phyloP scores from a whole-genome alignment of 2,329 filamentous ascomycete genomes.

The Talaromyces marneffei region DNA sequence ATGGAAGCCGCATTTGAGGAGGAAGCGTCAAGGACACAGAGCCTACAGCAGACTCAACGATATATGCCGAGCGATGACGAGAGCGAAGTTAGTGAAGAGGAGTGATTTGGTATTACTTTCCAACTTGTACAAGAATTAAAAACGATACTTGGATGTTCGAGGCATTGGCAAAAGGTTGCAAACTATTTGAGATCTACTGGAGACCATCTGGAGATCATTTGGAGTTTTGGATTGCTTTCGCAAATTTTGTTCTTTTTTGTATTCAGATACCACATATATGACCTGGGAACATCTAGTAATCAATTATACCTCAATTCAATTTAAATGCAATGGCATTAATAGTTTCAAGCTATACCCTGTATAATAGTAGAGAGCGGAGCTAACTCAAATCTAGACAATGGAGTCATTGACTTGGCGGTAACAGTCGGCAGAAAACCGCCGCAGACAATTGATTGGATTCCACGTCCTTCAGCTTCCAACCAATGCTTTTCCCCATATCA shows the following conservation, averaged over 20 bases:
- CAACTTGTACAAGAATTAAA: background rate
- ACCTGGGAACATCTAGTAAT: background rate
- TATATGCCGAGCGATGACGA: constrained; percentile 47
- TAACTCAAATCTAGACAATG: background rate
- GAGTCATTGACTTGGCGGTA: constrained; percentile 1
- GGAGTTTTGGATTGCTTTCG: background rate
- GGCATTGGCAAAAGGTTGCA: background rate
- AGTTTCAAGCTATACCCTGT: too few species aligned
- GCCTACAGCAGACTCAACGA: constrained; percentile 22
- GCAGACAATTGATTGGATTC: constrained; percentile 4
- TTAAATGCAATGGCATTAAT: background rate
- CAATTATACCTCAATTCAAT: background rate
- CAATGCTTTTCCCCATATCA: background rate
- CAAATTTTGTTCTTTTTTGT: background rate
- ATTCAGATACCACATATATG: constrained; percentile 8
- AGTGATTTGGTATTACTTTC: constrained; percentile 35
- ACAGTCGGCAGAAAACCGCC: background rate
- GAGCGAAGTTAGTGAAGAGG: constrained; percentile 63
- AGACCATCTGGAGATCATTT: background rate
- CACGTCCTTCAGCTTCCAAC: background rate
- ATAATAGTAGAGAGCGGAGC: background rate
- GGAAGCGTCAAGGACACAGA: constrained; percentile 36
- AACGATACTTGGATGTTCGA: background rate
- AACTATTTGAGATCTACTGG: background rate
- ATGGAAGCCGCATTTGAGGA: constrained; percentile 51